Evolutionary conservation across 352 stramenopile genomes (phyloP), one percentile per base, ranked within the genome.

Genomic region (Peronospora belbahrii): DNA sequence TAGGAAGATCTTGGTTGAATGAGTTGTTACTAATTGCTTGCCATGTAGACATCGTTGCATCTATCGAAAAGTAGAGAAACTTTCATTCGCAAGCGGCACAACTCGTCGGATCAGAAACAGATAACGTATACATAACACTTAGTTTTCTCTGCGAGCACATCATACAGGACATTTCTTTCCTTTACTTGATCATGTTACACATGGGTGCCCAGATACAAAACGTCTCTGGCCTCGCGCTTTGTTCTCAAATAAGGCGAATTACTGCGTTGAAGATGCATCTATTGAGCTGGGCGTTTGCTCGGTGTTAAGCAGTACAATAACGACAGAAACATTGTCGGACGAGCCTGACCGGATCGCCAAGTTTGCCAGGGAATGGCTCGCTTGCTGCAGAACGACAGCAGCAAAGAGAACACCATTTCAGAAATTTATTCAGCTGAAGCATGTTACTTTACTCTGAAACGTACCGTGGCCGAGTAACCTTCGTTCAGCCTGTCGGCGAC

Each of bases 311-410:
- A 90, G 47, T 40, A 90, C 76, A 38, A 94, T 67, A 52, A 94
- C 71, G 20, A 94, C 83, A n/a, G 80, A 89, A 18, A 94, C 83
- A 48, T 94, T 94, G 59, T 94, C 83, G 8, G 81, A 88, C 7
- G 83, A 92, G 3, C 83, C 83, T 4, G 80, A 92, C 17, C 83
- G 80, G 41, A 94, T 92, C 15, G 83, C 83, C n/a, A 94, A 61
- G 36, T 89, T 84, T 9, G 79, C 83, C 6, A 94, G 59, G 9
- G 78, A 88, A 36, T 89, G 77, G 42, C 83, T 94, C 36, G 83
- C 65, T 74, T 85, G 72, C 64, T 83, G 42, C 32, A 62, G 17
- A 34, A 42, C 7, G 30, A n/a, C 9, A 44, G 42, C 18, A 48
- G 19, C 42, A 44, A 24, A 37, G 9, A 40, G 22, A 46, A 41